Evolutionary conservation across 139 green algal genomes (phyloP).

Genomic region (Chlamydomonas sphaeroides): DNA sequence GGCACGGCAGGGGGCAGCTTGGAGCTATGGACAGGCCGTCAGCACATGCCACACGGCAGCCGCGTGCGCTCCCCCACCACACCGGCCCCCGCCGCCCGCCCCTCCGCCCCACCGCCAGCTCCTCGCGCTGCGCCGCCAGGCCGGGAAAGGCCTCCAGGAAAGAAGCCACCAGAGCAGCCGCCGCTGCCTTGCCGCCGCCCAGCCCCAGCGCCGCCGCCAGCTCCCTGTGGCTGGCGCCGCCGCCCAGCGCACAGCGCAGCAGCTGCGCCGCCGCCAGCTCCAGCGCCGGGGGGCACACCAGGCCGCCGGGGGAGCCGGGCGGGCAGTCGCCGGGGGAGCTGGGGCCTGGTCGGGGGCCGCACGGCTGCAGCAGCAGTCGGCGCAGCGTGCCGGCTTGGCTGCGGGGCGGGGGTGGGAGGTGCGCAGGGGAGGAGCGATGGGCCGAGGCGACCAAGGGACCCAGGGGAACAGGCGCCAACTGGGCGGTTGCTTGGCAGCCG

Average conservation of each 20-base stretch:
- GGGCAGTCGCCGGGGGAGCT: background rate
- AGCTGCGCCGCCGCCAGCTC: constrained; percentile 12
- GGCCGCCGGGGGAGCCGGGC: background rate
- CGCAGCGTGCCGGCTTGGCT: constrained; percentile 28
- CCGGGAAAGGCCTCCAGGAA: constrained; percentile 40
- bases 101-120: constrained; percentile 6
- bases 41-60: too few relatives aligned
- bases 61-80: too few relatives aligned
- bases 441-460: too few relatives aligned
- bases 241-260: background rate
- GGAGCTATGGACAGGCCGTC: background rate
- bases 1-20: background rate
- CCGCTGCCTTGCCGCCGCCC: constrained; percentile 20
- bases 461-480: too few relatives aligned
- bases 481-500: too few relatives aligned
- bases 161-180: constrained; percentile 21
- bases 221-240: constrained; percentile 22
- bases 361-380: background rate
- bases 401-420: background rate
- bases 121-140: constrained; percentile 11
- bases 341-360: background rate
- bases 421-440: too few relatives aligned
- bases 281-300: background rate
- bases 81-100: background rate
- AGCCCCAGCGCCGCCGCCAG: constrained; percentile 26